phyloP scores from a whole-genome alignment of 352 stramenopile species.

The Globisporangium camurandrum region DNA sequence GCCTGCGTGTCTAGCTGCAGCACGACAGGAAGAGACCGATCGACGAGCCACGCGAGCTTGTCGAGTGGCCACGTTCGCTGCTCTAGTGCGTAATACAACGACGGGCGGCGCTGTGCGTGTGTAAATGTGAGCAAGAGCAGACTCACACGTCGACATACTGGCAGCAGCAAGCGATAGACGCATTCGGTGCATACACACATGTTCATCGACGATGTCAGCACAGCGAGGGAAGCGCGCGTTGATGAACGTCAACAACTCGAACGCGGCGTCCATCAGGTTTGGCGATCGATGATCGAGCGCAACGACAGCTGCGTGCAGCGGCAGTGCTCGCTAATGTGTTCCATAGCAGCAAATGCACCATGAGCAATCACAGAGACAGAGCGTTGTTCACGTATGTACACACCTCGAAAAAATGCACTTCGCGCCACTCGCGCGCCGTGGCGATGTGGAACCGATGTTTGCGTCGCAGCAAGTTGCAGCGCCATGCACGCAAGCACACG shows the following conservation, averaged over 20 bases:
- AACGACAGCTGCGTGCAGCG: conserved; percentile 31
- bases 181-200: conserved; percentile 13
- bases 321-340: conserved; percentile 25
- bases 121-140: neutral
- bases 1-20: conserved; percentile 41
- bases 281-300: conserved; percentile 13
- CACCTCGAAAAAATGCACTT: conserved; percentile 51
- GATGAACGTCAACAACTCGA: conserved; percentile 28
- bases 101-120: conserved; percentile 12
- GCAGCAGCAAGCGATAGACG: too few species aligned
- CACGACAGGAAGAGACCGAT: conserved; percentile 23
- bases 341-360: too few species aligned
- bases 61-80: conserved; percentile 30
- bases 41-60: conserved; percentile 47
- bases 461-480: conserved; percentile 23
- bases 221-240: conserved; percentile 17
- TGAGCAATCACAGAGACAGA: neutral
- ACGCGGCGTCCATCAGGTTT: conserved; percentile 8
- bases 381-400: neutral
- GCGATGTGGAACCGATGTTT: conserved; percentile 29
- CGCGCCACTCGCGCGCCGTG: conserved; percentile 21
- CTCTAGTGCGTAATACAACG: conserved; percentile 39
- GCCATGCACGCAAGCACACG: conserved; percentile 36
- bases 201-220: conserved; percentile 17
- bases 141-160: neutral